Evolutionary conservation across 441 rosid genomes (phyloP), one percentile per base, ranked within the genome.

Genomic region (Daphne laureola): DNA sequence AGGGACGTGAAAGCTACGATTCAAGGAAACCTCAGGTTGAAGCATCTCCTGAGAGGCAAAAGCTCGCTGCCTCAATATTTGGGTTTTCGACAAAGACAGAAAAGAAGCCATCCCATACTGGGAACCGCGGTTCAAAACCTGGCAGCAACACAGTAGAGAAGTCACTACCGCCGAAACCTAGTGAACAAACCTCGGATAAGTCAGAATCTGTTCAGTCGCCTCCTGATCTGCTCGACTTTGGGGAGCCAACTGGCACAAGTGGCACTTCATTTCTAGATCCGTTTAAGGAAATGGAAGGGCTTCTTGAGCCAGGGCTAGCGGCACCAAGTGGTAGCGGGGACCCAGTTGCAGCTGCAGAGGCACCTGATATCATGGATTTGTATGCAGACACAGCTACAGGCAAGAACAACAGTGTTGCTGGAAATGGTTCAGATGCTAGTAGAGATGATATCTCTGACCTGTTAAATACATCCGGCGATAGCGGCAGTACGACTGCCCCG

Each of bases 41-140:
- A 65, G 61, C 86, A 17, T 67, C 89, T 52, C 77, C 79, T 12
- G 97, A 90, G 72, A 94, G 86, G 72, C 94, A 94, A 83, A 90
- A 83, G 78, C 98, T 94, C 11, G 99, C 95, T 45, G 99, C 98
- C 48, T 90, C 99, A 23, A 66, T 94, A 58, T 94, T 94, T 67
- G 97, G 99, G 53, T 81, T 90, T 65, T 70, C 88, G 50, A 75
- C 90, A 18, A 85, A 78, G 71, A 43, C 73, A 36, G 96, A 85
- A 61, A 85, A 73, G 75, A 82, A 78, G 57, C 54, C 78, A 51
- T 63, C 83, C 43, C 63, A 92, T 52, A 45, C 78, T 59, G 73
- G 80, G 51, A 84, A 79, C 53, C 83, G 70, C 69, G 70, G 58
- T 47, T 62, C 63, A 35, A 83, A 79, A 68, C 68, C 86, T 57